Base-by-base conservation (phyloP, 2,329 filamentous ascomycete genomes). In the Aureobasidium sp. region DNA sequence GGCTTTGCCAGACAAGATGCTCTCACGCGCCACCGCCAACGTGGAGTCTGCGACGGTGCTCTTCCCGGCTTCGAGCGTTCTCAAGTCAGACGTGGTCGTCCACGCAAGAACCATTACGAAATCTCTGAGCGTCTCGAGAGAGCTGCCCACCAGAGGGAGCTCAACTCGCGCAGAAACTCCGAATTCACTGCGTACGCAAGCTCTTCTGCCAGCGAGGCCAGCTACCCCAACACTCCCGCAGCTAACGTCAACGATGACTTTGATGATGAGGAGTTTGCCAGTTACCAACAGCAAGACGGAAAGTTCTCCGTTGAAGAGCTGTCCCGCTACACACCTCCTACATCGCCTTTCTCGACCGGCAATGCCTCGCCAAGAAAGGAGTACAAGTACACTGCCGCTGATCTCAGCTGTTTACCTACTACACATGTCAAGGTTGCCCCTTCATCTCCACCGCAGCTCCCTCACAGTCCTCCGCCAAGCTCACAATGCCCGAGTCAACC, bases 1-100 rank as follows among this genome's bases (percentile, higher is more conserved):
- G 91, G 88, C 67, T 99, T 99, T 73, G 93, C 93, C 37, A 86
- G 94, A 62, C 93, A 97, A 71, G 94, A 99, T 73, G 94, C 94
- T 17, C 82, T 99, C 59, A 97, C 94, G 25, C 85, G 94, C 62
- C 94, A 99, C 73, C 86, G 92, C 60, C 94, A 97, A 75, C 87
- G 94, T 44, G 94, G 93, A 61, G 96, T 97, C 90, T 99, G 94
- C 75, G 88, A 94, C 62, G 94, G 94, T 62, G 93, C 91, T 5
- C 95, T 97, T 69, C 91, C 96, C 66, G 92, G 92, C 42, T 75
- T 68, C 53, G 71, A 74, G 65, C 73, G 73, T 66, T 51, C 66
- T 14, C 81, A 85, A 55, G 82, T 87, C 31, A 88, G 88, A 75
- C 84, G 87, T 64, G 85, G 86, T 53, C 78, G 85, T 47, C 85